Percentiles rank a stretch among this genome's conserved stretches.
These are phyloP conservation scores for Pyrenula massariospora DNA, from an alignment of 495 filamentous ascomycete genomes.

Conservation along the genomic window DNA sequence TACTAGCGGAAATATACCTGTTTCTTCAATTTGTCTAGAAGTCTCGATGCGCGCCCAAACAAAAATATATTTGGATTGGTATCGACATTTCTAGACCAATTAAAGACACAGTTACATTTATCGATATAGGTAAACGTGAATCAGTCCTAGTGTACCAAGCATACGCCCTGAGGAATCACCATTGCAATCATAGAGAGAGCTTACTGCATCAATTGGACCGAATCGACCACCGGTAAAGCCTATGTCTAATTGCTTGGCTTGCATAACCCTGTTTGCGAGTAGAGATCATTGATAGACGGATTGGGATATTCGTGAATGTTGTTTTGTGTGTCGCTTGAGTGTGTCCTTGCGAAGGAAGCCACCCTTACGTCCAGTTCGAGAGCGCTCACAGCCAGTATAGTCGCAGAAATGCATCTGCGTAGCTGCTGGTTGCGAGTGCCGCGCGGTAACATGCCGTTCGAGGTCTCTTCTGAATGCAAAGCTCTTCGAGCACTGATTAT, in stretches of 20 bases:
- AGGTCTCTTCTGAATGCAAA: neutral
- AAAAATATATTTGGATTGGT: no score
- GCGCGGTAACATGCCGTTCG: neutral
- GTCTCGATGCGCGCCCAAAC: no score
- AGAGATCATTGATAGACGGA: neutral
- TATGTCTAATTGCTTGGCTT: neutral
- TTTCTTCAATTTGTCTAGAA: no score
- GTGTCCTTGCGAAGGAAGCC: slow-evolving; percentile 1
- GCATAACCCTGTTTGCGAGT: neutral
- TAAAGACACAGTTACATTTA: no score
- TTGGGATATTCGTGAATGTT: neutral
- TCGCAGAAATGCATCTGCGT: neutral
- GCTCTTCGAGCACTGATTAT: neutral
- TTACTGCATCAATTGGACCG: neutral
- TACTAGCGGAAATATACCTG: no score
- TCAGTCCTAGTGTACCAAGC: neutral
- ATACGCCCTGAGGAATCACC: slow-evolving; percentile 1
- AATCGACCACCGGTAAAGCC: neutral
- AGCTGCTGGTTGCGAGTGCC: neutral
- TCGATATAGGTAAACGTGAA: neutral
- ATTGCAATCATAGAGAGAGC: neutral
- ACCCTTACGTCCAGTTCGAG: neutral
- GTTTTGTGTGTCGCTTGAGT: neutral
- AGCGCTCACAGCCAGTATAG: neutral
- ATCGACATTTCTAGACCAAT: no score